These are phyloP conservation scores for Talaromyces sp. DNA, from an alignment of 2,329 filamentous ascomycete genomes.

Conservation along the genomic window DNA sequence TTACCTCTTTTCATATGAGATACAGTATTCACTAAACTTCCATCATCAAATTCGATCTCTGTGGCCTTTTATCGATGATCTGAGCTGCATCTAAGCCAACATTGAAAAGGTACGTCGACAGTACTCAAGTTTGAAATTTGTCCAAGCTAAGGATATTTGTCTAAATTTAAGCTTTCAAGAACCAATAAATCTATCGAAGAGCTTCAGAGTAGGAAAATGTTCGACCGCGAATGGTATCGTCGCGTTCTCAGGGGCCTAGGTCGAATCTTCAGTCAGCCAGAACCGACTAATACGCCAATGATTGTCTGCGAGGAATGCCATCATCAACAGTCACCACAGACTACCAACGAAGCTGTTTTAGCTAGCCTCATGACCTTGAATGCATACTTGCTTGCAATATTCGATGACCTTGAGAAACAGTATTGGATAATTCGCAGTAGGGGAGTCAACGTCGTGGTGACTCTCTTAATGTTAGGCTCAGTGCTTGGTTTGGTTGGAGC, in stretches of 20 bases:
- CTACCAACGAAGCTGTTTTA: conserved; percentile 6
- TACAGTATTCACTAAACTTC: not conserved
- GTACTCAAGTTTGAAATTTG: no score
- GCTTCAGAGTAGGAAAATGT: not conserved
- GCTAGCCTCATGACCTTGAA: conserved; percentile 4
- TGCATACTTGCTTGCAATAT: conserved; percentile 6
- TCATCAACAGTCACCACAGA: conserved; percentile 12
- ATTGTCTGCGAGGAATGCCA: conserved; percentile 15
- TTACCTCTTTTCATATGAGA: not conserved
- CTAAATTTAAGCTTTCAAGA: not conserved
- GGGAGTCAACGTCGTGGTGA: not conserved
- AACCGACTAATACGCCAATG: not conserved
- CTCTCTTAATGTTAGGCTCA: not conserved
- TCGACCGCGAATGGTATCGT: not conserved
- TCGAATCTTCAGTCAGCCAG: not conserved
- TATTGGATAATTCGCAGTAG: not conserved
- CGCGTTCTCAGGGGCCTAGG: not conserved
- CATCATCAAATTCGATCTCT: not conserved
- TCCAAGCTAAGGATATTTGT: not conserved
- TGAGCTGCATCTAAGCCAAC: not conserved
- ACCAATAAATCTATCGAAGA: no score
- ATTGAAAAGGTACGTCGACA: not conserved
- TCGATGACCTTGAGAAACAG: conserved; percentile 10
- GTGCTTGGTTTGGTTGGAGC: not conserved
- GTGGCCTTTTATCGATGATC: not conserved